These are phyloP conservation scores for Lasiodiplodia hormozganensis DNA, from an alignment of 2,329 filamentous ascomycete species.

Conservation along the genomic window DNA sequence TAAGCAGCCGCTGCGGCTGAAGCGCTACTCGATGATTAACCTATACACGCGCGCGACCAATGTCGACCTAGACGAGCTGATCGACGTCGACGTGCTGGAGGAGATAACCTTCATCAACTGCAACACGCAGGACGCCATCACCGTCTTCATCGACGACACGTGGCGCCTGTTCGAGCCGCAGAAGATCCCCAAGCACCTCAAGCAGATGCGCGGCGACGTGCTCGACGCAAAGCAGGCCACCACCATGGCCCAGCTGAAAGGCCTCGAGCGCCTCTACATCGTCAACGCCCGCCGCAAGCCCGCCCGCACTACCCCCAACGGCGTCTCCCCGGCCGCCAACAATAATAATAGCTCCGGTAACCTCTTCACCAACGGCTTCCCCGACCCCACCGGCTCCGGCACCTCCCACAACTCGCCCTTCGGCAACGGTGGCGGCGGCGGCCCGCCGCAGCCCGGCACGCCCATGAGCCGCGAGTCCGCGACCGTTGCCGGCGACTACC, in stretches of 20 bases:
- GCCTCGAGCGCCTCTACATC: slow-evolving; percentile 61
- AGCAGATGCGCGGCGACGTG: slow-evolving; percentile 58
- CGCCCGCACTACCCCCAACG: slow-evolving; percentile 30
- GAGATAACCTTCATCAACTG: slow-evolving; percentile 62
- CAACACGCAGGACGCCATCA: slow-evolving; percentile 44
- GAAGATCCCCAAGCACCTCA: slow-evolving; percentile 48
- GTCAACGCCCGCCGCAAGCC: slow-evolving; percentile 49
- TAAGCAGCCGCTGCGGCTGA: slow-evolving; percentile 55
- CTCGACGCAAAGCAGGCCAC: slow-evolving; percentile 53
- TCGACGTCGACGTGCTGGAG: slow-evolving; percentile 51
- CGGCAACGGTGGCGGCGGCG: slow-evolving; percentile 33
- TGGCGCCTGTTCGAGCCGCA: slow-evolving; percentile 52
- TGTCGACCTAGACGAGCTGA: slow-evolving; percentile 51
- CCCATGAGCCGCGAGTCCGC: slow-evolving; percentile 24
- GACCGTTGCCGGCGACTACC: slow-evolving; percentile 51
- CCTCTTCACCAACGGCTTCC: slow-evolving; percentile 36
- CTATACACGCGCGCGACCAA: slow-evolving; percentile 63
- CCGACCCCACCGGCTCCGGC: slow-evolving; percentile 32
- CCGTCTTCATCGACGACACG: slow-evolving; percentile 63
- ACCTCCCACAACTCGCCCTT: slow-evolving; percentile 13
- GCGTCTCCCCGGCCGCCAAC: slow-evolving; percentile 35
- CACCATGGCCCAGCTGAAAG: slow-evolving; percentile 51
- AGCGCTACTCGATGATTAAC: slow-evolving; percentile 63
- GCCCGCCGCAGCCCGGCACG: slow-evolving; percentile 8
- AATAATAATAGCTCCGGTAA: slow-evolving; percentile 10